phyloP scores from a whole-genome alignment of 2,329 filamentous ascomycete genomes.

The Hymenoscyphus repandus region DNA sequence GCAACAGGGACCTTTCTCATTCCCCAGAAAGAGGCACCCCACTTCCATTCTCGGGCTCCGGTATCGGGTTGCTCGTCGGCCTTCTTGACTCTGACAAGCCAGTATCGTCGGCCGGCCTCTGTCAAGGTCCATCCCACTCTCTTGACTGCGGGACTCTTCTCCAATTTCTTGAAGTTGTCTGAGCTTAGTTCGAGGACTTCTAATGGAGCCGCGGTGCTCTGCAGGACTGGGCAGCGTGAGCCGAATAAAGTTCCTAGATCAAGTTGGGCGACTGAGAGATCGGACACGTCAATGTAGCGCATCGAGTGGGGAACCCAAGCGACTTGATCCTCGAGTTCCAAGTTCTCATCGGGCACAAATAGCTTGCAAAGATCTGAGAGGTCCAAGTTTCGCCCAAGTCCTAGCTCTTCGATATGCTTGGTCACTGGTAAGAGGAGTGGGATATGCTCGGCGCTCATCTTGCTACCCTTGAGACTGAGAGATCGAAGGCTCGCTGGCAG shows the following conservation, averaged over 20 bases:
- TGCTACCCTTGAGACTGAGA: conserved; percentile 70
- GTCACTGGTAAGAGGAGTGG: conserved; percentile 58
- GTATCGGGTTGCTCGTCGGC: conserved; percentile 39
- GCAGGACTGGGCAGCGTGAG: conserved; percentile 51
- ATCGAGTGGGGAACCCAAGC: conserved; percentile 54
- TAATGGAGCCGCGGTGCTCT: conserved; percentile 57
- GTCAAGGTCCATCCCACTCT: conserved; percentile 9
- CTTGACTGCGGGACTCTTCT: conserved; percentile 37
- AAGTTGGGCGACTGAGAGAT: conserved; percentile 57
- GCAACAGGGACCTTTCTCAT: conserved; percentile 64
- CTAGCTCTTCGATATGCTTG: conserved; percentile 71
- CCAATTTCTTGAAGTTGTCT: conserved; percentile 60
- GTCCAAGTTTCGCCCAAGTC: conserved; percentile 62
- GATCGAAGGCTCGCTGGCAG: conserved; percentile 66
- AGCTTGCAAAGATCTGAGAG: conserved; percentile 50
- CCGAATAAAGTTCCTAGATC: conserved; percentile 49
- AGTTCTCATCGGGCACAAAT: conserved; percentile 23
- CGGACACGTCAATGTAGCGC: conserved; percentile 72
- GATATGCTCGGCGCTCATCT: conserved; percentile 61
- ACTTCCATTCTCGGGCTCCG: conserved; percentile 67
- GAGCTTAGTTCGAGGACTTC: conserved; percentile 72
- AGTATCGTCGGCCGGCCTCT: conserved; percentile 43
- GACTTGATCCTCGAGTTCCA: conserved; percentile 32
- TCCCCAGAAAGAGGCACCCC: conserved; percentile 79
- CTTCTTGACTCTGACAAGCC: conserved; percentile 30